These are phyloP conservation scores for Fragaria nilgerrensis DNA, from an alignment of 306 rosid species.

Conservation along the genomic window DNA sequence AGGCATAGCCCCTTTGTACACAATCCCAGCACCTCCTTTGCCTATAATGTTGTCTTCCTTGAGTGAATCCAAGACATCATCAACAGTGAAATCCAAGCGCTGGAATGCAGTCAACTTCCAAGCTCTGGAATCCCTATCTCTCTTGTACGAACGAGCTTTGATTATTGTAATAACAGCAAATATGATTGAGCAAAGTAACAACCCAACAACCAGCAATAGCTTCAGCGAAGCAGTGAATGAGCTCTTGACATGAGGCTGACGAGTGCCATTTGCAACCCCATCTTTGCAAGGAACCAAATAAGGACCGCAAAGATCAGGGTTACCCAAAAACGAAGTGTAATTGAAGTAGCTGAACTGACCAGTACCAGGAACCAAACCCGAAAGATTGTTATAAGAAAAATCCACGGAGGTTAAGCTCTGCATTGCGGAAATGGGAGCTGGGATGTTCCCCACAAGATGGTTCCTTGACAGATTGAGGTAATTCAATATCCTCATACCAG, in stretches of 20 bases:
- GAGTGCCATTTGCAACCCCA: slow-evolving; percentile 55
- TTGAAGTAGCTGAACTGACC: slow-evolving; percentile 98
- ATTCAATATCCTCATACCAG: slow-evolving; percentile 76
- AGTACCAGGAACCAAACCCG: slow-evolving; percentile 94
- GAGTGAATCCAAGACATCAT: slow-evolving; percentile 81
- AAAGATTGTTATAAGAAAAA: slow-evolving; percentile 89
- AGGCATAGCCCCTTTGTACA: slow-evolving; percentile 81
- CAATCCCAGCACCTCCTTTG: slow-evolving; percentile 99
- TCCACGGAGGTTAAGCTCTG: slow-evolving; percentile 92
- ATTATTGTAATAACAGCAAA: slow-evolving; percentile 77
- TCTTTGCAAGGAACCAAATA: slow-evolving; percentile 84
- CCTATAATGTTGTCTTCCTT: slow-evolving; percentile 95
- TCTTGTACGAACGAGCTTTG: slow-evolving; percentile 83
- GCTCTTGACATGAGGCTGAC: slow-evolving; percentile 51
- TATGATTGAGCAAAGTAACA: slow-evolving; percentile 72
- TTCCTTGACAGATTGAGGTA: slow-evolving; percentile 85
- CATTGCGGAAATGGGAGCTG: slow-evolving; percentile 71
- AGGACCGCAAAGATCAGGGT: slow-evolving; percentile 84
- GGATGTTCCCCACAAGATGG: slow-evolving; percentile 76
- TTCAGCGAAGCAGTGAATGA: slow-evolving; percentile 76
- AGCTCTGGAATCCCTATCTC: slow-evolving; percentile 75
- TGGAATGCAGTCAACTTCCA: slow-evolving; percentile 94
- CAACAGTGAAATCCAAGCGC: slow-evolving; percentile 83
- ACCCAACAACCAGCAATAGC: slow-evolving; percentile 67
- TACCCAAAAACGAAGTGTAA: slow-evolving; percentile 84